Evolutionary conservation across 768 basidiomycete species (phyloP).

Genomic region (Exsudoporus frostii): DNA sequence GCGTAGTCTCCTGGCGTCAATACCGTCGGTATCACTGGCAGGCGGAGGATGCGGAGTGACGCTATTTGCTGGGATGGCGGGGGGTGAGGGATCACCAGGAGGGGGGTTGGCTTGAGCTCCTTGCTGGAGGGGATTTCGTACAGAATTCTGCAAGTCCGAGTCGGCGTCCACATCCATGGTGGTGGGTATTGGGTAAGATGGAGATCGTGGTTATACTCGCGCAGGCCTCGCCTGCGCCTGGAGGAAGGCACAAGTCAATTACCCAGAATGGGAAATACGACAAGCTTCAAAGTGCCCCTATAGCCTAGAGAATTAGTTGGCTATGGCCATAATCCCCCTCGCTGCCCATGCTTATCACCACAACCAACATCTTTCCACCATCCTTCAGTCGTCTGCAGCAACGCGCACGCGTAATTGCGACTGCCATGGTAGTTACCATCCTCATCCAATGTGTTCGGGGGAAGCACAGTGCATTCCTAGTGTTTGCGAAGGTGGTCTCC

Average conservation of each 20-base stretch:
- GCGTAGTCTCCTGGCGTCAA: neutral
- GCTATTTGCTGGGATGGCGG: neutral
- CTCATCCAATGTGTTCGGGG: neutral
- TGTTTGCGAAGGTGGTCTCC: neutral
- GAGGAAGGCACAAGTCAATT: neutral
- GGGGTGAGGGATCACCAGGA: neutral
- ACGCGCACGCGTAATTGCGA: neutral
- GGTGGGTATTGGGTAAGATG: slow-evolving; percentile 15
- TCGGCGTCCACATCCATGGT: slow-evolving; percentile 4
- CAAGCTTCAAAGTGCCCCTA: too few relatives aligned
- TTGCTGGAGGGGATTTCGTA: neutral
- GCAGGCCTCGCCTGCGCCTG: neutral
- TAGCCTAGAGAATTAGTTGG: neutral
- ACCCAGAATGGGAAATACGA: neutral
- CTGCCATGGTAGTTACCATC: neutral
- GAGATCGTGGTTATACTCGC: neutral
- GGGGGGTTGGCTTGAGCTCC: neutral
- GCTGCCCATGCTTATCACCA: neutral
- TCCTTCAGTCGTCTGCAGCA: neutral
- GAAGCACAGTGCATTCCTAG: neutral
- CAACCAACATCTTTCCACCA: neutral
- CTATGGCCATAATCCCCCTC: neutral
- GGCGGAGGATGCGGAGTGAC: neutral
- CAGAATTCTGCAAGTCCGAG: neutral
- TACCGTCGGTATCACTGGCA: neutral